Evolutionary conservation across 2,329 filamentous ascomycete species (phyloP), one percentile per base, ranked within the genome.

Genomic region (Sordariomycetes sp.): DNA sequence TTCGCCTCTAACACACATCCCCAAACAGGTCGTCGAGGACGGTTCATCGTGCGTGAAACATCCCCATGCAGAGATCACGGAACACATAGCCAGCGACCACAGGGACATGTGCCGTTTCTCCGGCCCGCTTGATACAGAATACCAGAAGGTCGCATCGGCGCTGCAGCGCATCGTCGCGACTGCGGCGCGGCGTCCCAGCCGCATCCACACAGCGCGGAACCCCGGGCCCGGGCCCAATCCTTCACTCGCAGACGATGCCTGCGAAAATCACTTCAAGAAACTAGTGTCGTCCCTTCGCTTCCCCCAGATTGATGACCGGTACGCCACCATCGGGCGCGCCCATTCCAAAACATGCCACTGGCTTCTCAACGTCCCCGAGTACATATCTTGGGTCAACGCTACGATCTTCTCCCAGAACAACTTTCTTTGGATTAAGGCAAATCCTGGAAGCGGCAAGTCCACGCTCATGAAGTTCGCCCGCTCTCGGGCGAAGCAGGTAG

Each of bases 371-470:
- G 16, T 12, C 20, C 22, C 7, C 16, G 51, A 28, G 24, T 28
- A 28, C n/a, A 11, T 28, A 11, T 20, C 25, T n/a, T 53, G 51
- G 51, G 22, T 34, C 4, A n/a, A 28, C 18, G 24, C 12, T 8
- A 28, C 25, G 51, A n/a, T 53, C 20, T 14, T 7, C 2, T 11
- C 10, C 3, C 51, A 53, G 12, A 20, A 12, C 28, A 24, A 24
- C 11, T 34, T 69, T 1, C 71, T 67, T 54, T 75, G 72, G 69
- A 69, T 77, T 18, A 69, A 68, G 25, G 76, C 76, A 1, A 78
- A 75, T 53, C 70, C 75, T 0, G 75, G 75, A 20, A 73, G 73
- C 14, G 76, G 75, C 7, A 78, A 78, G 58, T 77, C 75, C 0
- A 77, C 74, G 0, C 59, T 78, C n/a, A 75, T 78, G 71, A 76